These are phyloP conservation scores for Paramecium caudatum DNA, from an alignment of 73 alveolate species.

Conservation along the genomic window DNA sequence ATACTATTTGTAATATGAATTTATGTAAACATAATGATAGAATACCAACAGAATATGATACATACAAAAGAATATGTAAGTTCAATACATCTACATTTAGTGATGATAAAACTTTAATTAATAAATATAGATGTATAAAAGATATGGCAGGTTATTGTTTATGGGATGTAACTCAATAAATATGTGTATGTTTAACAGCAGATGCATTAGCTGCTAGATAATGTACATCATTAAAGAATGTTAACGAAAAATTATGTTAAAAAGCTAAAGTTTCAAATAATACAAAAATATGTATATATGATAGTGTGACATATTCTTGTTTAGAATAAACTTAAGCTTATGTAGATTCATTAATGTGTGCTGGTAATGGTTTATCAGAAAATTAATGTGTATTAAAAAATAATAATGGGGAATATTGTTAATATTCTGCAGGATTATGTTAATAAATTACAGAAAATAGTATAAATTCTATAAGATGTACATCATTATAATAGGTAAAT, in stretches of 20 bases:
- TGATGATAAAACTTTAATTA: background rate
- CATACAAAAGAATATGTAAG: background rate
- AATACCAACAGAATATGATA: background rate
- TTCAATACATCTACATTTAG: background rate
- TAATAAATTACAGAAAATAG: background rate
- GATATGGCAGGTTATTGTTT: conserved; percentile 1
- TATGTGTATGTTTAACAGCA: background rate
- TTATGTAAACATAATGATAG: conserved; percentile 22
- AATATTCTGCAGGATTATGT: conserved; percentile 24
- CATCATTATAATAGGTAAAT: background rate
- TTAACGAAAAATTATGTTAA: conserved; percentile 32
- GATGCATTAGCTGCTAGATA: background rate
- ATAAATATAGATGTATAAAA: conserved; percentile 4
- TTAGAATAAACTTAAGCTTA: background rate
- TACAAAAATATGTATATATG: background rate
- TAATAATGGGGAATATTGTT: conserved; percentile 1
- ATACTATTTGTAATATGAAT: background rate
- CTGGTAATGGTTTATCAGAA: conserved; percentile 51
- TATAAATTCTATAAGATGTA: background rate
- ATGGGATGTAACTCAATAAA: background rate
- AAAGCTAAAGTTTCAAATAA: background rate
- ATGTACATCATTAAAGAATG: background rate
- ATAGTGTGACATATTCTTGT: background rate
- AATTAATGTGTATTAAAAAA: background rate
- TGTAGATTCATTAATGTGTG: background rate